phyloP scores from a whole-genome alignment of 73 alveolate genomes.

The Loxodes magnus region DNA sequence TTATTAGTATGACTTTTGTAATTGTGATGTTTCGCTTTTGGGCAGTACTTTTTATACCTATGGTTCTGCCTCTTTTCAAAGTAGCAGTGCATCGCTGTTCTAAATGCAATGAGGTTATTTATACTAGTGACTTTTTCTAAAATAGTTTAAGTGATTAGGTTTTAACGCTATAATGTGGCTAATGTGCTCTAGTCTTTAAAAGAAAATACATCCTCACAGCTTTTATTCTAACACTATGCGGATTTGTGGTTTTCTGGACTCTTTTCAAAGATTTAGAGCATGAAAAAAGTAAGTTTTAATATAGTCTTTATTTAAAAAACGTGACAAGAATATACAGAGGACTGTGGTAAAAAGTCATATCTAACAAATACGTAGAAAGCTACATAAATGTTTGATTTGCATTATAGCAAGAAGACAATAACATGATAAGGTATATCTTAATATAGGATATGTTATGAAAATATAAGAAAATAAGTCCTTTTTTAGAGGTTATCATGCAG shows the following conservation, averaged over 20 bases:
- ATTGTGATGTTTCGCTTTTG: constrained; percentile 31
- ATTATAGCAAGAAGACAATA: constrained; percentile 49
- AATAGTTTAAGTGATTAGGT: constrained; percentile 36
- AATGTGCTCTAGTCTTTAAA: constrained; percentile 40
- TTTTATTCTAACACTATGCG: constrained; percentile 3
- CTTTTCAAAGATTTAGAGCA: constrained; percentile 14
- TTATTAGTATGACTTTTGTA: too few species aligned
- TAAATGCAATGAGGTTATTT: constrained; percentile 27
- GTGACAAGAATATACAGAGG: constrained; percentile 67
- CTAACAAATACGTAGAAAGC: constrained; percentile 64
- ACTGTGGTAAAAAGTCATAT: constrained; percentile 73
- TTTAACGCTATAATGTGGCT: constrained; percentile 34
- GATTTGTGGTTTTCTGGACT: constrained; percentile 11
- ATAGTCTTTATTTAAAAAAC: constrained; percentile 24
- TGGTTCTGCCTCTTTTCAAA: constrained; percentile 21
- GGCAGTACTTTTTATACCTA: constrained; percentile 33
- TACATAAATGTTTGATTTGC: constrained; percentile 49
- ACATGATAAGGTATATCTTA: constrained; percentile 83
- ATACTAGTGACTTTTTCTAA: constrained; percentile 22
- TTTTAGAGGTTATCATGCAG: constrained; percentile 34
- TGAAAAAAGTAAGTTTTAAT: too few species aligned
- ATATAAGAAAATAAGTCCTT: constrained; percentile 11
- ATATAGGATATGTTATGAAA: constrained; percentile 58
- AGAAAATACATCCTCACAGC: constrained; percentile 20
- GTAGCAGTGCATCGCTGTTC: constrained; percentile 41